These are phyloP conservation scores for Allium fistulosum DNA, from an alignment of 106 monocot species.

Conservation along the genomic window DNA sequence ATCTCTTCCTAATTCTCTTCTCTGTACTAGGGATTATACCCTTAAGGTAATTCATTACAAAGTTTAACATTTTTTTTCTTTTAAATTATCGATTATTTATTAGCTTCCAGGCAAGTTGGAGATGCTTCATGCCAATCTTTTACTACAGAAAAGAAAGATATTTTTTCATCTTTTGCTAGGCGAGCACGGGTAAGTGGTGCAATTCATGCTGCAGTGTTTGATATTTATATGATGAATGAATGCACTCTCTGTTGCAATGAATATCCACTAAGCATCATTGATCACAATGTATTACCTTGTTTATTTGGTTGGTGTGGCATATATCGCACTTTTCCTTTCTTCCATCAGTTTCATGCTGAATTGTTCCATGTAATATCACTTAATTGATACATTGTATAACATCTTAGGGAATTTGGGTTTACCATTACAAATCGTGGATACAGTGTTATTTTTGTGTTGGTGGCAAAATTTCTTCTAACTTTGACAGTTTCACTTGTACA, in stretches of 20 bases:
- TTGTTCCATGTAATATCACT: constrained; percentile 48
- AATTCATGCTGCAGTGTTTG: constrained; percentile 17
- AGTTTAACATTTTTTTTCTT: too few relatives aligned
- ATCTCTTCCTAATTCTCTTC: too few relatives aligned
- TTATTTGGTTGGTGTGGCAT: constrained; percentile 50
- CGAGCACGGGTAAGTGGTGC: constrained; percentile 23
- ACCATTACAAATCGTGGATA: constrained; percentile 24
- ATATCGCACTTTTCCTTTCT: constrained; percentile 45
- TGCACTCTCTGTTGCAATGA: neutral
- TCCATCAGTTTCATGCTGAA: constrained; percentile 35
- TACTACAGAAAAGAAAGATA: too few relatives aligned
- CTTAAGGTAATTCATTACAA: too few relatives aligned
- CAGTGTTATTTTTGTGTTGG: neutral
- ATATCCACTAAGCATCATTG: constrained; percentile 26
- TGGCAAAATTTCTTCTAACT: constrained; percentile 57
- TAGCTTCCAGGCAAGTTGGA: too few relatives aligned
- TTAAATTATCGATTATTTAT: too few relatives aligned
- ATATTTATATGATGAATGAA: constrained; percentile 4
- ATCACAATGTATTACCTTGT: constrained; percentile 29
- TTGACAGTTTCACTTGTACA: constrained; percentile 41
- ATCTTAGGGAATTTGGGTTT: constrained; percentile 20
- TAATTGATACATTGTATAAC: constrained; percentile 33
- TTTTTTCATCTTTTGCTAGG: too few relatives aligned
- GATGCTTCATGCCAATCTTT: too few relatives aligned
- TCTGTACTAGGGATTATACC: too few relatives aligned